Base-by-base conservation (phyloP, 2,329 filamentous ascomycete genomes). In the Colletotrichum liriopes region DNA sequence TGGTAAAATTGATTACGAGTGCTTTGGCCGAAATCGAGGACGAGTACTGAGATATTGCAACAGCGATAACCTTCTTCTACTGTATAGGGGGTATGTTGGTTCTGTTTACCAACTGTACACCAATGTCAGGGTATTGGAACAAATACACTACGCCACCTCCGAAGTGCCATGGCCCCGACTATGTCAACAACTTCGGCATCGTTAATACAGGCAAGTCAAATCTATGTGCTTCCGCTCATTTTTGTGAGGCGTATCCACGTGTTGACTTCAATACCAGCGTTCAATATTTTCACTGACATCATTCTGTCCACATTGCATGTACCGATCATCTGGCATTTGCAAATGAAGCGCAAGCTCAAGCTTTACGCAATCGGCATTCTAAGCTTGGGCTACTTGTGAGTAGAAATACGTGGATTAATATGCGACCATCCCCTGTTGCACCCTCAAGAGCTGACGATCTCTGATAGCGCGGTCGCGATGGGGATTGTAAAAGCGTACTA, bases 251-350 rank as follows among this genome's bases (percentile, higher is more conserved):
- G 0, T 16, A 1, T 6, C 12, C 12, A 5, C 3, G 12, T 12
- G 14, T 8, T 32, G 3, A 35, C 5, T 12, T 71, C 23, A 70
- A 63, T 3, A 2, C 6, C 54, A 78, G 81, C 75, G 5, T 79
- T 83, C 76, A 84, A 85, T 67, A 84, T 85, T 43, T 77, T 80
- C 9, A 85, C 83, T 23, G 84, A 85, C 61, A 76, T 84, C 8
- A 76, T 81, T 18, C 83, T 85, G 45, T 83, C 83, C 0, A 80
- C 81, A 1, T 76, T 85, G 16, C 84, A 84, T 0, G 77, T 84
- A 2, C 81, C 82, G 1, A 79, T 86, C 64, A 82, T 86, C 58
- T 82, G 82, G 80, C 76, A 77, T 4, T 75, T 85, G 23, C 80
- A 85, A 65, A 79, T 83, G 76, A 82, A 81, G 74, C 76, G 74